Evolutionary conservation across 1,284 basidiomycete species (phyloP).

Genomic region (Filobasidium uniguttulatum): DNA sequence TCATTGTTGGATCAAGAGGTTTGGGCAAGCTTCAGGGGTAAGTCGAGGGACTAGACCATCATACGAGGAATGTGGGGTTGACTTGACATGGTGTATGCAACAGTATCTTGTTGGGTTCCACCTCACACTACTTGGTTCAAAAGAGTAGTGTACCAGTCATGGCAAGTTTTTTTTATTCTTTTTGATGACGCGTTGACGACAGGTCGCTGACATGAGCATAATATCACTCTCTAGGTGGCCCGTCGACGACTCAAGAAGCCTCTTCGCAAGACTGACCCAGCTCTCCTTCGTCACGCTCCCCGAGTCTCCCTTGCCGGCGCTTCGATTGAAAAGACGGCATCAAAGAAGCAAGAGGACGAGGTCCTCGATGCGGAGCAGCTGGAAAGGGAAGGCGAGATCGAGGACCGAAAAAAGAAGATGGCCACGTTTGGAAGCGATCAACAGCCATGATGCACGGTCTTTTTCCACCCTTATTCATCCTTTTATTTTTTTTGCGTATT

Average conservation of each 20-base stretch:
- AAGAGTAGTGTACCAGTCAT: slow-evolving; percentile 83
- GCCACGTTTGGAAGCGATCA: not conserved
- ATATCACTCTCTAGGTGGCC: slow-evolving; percentile 41
- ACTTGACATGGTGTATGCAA: no score
- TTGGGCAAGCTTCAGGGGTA: slow-evolving; percentile 79
- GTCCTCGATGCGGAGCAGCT: slow-evolving; percentile 32
- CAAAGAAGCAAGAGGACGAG: slow-evolving; percentile 36
- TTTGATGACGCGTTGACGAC: not conserved
- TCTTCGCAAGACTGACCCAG: slow-evolving; percentile 39
- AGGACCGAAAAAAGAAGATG: slow-evolving; percentile 7
- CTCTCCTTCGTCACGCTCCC: slow-evolving; percentile 37
- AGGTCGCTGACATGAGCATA: not conserved
- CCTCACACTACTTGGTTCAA: slow-evolving; percentile 91
- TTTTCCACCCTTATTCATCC: no score
- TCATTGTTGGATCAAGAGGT: slow-evolving; percentile 90
- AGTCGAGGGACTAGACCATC: slow-evolving; percentile 20
- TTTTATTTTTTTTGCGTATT: no score
- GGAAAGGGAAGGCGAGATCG: slow-evolving; percentile 18
- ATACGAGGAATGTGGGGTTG: no score
- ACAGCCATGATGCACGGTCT: no score
- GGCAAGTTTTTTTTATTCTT: slow-evolving; percentile 37
- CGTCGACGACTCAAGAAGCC: slow-evolving; percentile 66
- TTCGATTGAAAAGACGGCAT: slow-evolving; percentile 49
- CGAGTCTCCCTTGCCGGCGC: slow-evolving; percentile 77
- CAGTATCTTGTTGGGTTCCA: slow-evolving; percentile 90